These are phyloP conservation scores for Sclerotinia subarctica DNA, from an alignment of 2,329 filamentous ascomycete genomes.

Conservation along the genomic window DNA sequence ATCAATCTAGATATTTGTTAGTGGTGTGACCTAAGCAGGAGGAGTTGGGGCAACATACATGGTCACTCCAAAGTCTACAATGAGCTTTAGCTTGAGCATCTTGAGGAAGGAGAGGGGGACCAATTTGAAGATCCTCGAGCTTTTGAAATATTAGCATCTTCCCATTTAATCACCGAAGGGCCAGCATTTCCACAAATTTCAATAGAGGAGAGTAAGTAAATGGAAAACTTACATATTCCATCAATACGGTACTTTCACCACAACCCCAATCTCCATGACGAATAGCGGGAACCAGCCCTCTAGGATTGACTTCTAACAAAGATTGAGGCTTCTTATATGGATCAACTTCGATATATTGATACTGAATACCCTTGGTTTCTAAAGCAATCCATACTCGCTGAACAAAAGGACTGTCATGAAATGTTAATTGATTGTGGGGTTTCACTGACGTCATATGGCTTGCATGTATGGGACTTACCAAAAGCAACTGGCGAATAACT, in stretches of 20 bases:
- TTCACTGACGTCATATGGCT: constrained; percentile 24
- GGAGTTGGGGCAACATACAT: constrained; percentile 50
- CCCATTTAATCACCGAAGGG: neutral
- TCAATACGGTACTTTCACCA: constrained; percentile 75
- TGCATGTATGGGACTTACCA: constrained; percentile 53
- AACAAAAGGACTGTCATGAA: constrained; percentile 62
- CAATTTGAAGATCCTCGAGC: constrained; percentile 69
- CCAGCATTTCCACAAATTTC: neutral
- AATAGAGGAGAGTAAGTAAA: neutral
- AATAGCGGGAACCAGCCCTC: constrained; percentile 73
- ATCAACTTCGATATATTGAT: constrained; percentile 85
- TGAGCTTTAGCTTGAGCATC: constrained; percentile 66
- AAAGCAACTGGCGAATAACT: constrained; percentile 79
- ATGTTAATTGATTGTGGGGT: constrained; percentile 21
- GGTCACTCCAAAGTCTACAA: constrained; percentile 76
- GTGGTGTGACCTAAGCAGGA: neutral
- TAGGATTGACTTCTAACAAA: constrained; percentile 71
- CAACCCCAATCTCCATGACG: constrained; percentile 77
- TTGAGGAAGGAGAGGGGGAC: constrained; percentile 60
- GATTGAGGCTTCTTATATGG: constrained; percentile 70
- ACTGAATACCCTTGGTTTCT: constrained; percentile 72
- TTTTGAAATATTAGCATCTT: constrained; percentile 41
- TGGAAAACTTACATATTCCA: constrained; percentile 68
- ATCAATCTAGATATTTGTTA: constrained; percentile 57
- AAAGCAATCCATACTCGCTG: constrained; percentile 88